Base-by-base conservation (phyloP, 2,329 filamentous ascomycete genomes). In the Verticillium nubilum region DNA sequence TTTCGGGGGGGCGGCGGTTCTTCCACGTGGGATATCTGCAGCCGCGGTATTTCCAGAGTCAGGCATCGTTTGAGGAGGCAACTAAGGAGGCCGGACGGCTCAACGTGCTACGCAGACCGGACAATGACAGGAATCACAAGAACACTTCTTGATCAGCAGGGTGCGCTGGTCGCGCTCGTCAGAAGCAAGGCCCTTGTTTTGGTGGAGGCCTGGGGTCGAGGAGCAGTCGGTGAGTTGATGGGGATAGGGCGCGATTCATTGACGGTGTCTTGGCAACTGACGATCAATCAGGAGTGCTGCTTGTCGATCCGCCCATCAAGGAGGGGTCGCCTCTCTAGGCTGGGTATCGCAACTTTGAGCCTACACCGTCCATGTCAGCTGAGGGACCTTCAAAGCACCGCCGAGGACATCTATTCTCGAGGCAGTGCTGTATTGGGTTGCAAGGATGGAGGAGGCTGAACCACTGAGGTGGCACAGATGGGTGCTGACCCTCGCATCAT, bases 111-210 rank as follows among this genome's bases (percentile, higher is more conserved):
- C 63, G 67, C 17, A 63, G 66, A 19, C 55, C 65, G 2, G 66
- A 68, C 25, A 54, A 61, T 17, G 67, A 69, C 52, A 61, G 59
- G 25, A 68, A 64, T 54, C 64, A 67, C 52, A 67, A 62, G n/a
- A 37, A 60, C 63, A 10, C 58, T 63, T 23, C 68, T 67, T 66
- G 67, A 69, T 37, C 63, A 60, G 10, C 19, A 56, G 28, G 62
- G 59, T 23, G 60, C 62, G 3, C 62, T 63, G 12, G 64, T 69
- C 12, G 67, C 62, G 6, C 47, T 66, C 25, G 64, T 62, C 5
- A 63, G 67, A 27, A 64, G 62, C 29, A 66, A 66, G 19, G 67
- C 66, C n/a, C 12, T 66, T 67, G 15, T 67, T 67, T 28, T 69
- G 66, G 67, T 53, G 67, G 42, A 50, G 10, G 42, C 42, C 42